Evolutionary conservation across 345 rosid species (phyloP), one percentile per base, ranked within the genome.

Genomic region (Moricandia moricandioides): DNA sequence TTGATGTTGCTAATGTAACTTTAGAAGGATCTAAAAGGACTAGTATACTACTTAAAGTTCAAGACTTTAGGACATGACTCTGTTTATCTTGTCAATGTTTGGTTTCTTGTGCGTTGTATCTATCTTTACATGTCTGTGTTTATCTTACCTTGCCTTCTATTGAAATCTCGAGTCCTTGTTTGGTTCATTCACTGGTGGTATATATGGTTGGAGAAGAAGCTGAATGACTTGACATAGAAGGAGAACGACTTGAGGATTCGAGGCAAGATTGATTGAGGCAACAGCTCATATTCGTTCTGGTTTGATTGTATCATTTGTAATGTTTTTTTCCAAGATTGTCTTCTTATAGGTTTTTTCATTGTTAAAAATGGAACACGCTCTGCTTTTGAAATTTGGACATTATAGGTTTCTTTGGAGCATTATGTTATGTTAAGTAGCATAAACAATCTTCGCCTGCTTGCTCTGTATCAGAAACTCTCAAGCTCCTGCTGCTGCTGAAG

Each of bases 21-120:
- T 52, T 90, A 71, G 73, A 69, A 62, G 90, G 93, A 62, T 67
- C 69, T 45, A 86, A 60, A 78, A 80, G 75, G 82, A 88, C 93
- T n/a, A 82, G 88, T 73, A 75, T 92, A 59, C 31, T 86, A 37
- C 33, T 86, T 74, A 83, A 79, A 86, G 80, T 76, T 57, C 14
- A 68, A 62, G 70, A 29, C 65, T 69, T 83, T 79, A 52, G 35
- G 8, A 27, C 63, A 35, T 69, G 45, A 63, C 30, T 54, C 60
- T 55, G 54, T 62, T 31, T 14, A 3, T 62, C 27, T 16, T 58
- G 11, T 27, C 33, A 17, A 52, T 7, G 11, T 18, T 17, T 52
- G 57, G 13, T 8, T 3, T 54, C 29, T 18, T 29, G 60, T 24
- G 60, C n/a, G 24, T 55, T 55, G n/a, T n/a, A 43, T 39, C n/a